These are phyloP conservation scores for Polygonum maritimum DNA, from an alignment of 148 eudicot genomes.

Conservation along the genomic window DNA sequence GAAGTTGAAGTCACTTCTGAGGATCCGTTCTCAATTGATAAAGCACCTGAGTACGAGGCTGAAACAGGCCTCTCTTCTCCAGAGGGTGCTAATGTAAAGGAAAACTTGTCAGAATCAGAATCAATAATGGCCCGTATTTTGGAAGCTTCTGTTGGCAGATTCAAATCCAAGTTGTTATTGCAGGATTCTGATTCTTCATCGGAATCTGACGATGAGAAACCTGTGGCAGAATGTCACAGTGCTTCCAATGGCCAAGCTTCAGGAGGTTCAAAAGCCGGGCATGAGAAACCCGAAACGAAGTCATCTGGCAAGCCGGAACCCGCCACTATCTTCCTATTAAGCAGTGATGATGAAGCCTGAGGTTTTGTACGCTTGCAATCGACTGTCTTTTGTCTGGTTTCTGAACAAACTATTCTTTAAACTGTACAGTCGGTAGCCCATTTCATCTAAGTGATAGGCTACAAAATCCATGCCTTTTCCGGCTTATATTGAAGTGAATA, in stretches of 20 bases:
- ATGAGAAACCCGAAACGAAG: background rate
- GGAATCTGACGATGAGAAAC: conserved; percentile 20
- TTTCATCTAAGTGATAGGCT: background rate
- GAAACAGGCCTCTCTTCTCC: background rate
- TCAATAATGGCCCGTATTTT: conserved; percentile 7
- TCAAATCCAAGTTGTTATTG: conserved; percentile 10
- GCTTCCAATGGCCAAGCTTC: background rate
- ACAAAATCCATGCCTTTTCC: background rate
- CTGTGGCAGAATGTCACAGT: background rate
- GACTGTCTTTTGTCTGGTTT: background rate
- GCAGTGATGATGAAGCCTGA: conserved; percentile 4
- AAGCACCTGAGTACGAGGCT: conserved; percentile 3
- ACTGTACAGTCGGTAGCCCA: background rate
- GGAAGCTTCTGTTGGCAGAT: conserved; percentile 4
- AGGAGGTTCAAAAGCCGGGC: background rate
- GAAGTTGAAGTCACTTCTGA: background rate
- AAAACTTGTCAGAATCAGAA: conserved; percentile 3
- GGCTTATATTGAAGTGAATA: background rate
- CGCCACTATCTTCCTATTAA: background rate
- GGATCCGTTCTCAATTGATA: conserved; percentile 14
- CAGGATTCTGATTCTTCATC: conserved; percentile 17
- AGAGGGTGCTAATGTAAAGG: background rate
- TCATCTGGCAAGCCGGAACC: background rate
- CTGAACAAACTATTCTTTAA: background rate
- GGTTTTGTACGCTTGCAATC: background rate